A percentile compares a stretch with the other conserved stretches of the same genome.
Conservation (phyloP, 345 rosid genomes). For the Mangifera indica region DNA sequence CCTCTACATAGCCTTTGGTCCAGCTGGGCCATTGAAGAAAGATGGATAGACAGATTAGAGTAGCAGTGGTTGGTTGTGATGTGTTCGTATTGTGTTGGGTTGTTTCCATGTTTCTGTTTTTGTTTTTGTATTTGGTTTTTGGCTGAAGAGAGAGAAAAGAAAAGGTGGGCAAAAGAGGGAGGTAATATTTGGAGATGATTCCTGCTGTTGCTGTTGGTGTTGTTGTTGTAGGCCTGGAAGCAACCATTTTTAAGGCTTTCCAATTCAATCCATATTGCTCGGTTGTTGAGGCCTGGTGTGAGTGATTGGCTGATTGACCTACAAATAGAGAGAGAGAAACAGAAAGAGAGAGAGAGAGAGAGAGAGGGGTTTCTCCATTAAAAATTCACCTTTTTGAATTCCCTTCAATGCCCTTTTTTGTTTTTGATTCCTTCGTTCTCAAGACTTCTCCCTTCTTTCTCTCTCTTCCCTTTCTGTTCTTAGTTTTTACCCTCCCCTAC, state of each 20-base stretch:
- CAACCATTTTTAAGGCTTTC: slow-evolving; percentile 28
- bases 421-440: slow-evolving; percentile 5
- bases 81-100: slow-evolving; percentile 30
- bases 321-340: slow-evolving; percentile 12
- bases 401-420: slow-evolving; percentile 18
- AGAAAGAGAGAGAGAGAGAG: not conserved
- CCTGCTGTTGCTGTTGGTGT: slow-evolving; percentile 23
- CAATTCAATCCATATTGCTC: not conserved
- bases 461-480: too few relatives aligned
- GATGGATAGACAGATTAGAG: slow-evolving; percentile 19
- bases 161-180: not conserved
- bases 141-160: slow-evolving; percentile 11
- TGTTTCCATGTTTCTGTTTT: slow-evolving; percentile 33
- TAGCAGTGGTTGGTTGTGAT: slow-evolving; percentile 16
- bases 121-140: not conserved
- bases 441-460: slow-evolving; percentile 2
- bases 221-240: slow-evolving; percentile 11
- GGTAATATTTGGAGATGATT: slow-evolving; percentile 32
- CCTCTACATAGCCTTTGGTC: slow-evolving; percentile 41
- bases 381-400: not conserved
- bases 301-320: not conserved
- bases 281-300: not conserved
- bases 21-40: slow-evolving; percentile 63
- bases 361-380: not conserved
- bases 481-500: too few relatives aligned